These are phyloP conservation scores for Pharus latifolius DNA, from an alignment of 176 grass and related monocot genomes.

Conservation along the genomic window DNA sequence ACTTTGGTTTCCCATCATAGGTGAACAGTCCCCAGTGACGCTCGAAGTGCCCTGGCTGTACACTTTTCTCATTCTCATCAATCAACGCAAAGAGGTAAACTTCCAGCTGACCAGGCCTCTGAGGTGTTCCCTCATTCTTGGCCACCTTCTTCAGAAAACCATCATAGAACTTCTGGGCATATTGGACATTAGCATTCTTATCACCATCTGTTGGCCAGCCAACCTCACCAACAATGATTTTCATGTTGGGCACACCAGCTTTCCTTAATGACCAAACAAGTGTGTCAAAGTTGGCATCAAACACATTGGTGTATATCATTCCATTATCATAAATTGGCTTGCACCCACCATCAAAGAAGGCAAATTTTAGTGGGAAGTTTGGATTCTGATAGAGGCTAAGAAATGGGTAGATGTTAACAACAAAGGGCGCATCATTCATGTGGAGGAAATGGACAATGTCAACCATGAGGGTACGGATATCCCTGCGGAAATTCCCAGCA, in stretches of 20 bases:
- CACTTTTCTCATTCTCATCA: constrained; percentile 75
- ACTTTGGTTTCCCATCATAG: constrained; percentile 70
- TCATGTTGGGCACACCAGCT: constrained; percentile 70
- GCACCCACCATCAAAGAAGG: constrained; percentile 56
- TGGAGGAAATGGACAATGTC: constrained; percentile 72
- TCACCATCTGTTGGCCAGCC: constrained; percentile 85
- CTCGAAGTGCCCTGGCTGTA: constrained; percentile 73
- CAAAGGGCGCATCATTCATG: constrained; percentile 58
- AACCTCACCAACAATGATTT: constrained; percentile 66
- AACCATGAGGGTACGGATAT: constrained; percentile 61
- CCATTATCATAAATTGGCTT: constrained; percentile 58
- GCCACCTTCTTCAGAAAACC: constrained; percentile 59
- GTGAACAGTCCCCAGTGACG: constrained; percentile 69
- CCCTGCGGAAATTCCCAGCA: constrained; percentile 55
- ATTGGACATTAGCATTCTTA: constrained; percentile 47
- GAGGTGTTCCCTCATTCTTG: constrained; percentile 53
- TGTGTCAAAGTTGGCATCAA: constrained; percentile 81
- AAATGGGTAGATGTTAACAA: constrained; percentile 81
- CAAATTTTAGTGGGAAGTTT: constrained; percentile 66
- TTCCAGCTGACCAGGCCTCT: constrained; percentile 57
- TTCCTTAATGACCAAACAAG: constrained; percentile 76
- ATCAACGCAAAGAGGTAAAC: constrained; percentile 73
- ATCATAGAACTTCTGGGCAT: constrained; percentile 64
- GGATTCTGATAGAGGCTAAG: constrained; percentile 70
- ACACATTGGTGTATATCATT: constrained; percentile 67